Percentiles rank a stretch among this genome's conserved stretches.
Evolutionary conservation across 768 basidiomycete species (phyloP).

Genomic region (Leccinum sublutescens): DNA sequence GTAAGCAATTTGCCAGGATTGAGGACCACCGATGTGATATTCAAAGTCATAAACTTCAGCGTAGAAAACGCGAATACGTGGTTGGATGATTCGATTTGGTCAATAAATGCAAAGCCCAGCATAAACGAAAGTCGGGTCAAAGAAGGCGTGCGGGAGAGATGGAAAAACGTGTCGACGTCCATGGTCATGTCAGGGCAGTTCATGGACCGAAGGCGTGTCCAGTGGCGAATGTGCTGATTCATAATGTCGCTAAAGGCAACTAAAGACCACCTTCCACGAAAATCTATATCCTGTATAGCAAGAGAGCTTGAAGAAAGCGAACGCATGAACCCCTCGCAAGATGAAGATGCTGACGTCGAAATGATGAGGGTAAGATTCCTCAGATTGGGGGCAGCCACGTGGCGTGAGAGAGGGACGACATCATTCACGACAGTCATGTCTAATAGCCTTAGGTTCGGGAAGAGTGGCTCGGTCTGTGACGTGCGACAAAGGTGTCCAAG

Average conservation of each 20-base stretch:
- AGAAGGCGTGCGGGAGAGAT: background rate
- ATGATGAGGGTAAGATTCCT: background rate
- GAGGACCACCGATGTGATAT: background rate
- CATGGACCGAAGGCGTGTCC: background rate
- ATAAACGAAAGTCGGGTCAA: background rate
- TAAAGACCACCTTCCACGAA: too few species aligned
- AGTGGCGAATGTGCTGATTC: background rate
- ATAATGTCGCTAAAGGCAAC: background rate
- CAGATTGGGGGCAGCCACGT: background rate
- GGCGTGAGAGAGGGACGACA: background rate
- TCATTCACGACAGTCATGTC: background rate
- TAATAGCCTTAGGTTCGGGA: background rate
- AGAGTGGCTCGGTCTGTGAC: background rate
- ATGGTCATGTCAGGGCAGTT: background rate
- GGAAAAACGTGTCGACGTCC: background rate
- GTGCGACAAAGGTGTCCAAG: background rate
- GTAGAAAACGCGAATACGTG: background rate
- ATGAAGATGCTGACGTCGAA: background rate
- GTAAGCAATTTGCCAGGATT: background rate
- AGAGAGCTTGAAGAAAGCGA: background rate
- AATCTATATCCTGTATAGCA: background rate
- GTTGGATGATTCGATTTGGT: background rate
- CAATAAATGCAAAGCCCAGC: background rate
- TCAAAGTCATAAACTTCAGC: background rate
- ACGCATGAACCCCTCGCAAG: background rate